Evolutionary conservation across 2,329 filamentous ascomycete genomes (phyloP), one percentile per base, ranked within the genome.

Genomic region (Aaosphaeria arxii): DNA sequence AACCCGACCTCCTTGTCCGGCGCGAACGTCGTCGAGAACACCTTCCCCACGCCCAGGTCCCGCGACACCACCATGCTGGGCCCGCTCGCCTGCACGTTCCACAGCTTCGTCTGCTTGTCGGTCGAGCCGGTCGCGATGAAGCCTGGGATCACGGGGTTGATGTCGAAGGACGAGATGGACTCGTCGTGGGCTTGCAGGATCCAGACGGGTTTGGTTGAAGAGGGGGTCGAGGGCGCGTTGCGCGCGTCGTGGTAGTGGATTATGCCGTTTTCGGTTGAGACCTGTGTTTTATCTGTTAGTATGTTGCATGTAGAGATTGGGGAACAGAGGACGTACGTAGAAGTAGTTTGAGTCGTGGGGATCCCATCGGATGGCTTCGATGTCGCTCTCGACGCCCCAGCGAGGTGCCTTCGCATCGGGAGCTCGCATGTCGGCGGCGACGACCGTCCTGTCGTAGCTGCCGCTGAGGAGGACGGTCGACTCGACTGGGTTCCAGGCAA

Each of bases 401-500:
- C 89, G 82, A 9, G 90, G 86, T 24, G 80, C 84, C 67, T 87
- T 86, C 41, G 88, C 86, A 46, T 91, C 89, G 11, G 92, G 91
- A 24, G 92, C 89, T 56, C 94, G 84, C 92, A 99, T 96, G 68
- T 99, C 94, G 3, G 90, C 88, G n/a, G 89, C 91, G 6, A 96
- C 89, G 7, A 96, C 81, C 3, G 91, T 97, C 55, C 91, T 85
- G 71, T 99, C 94, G 74, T 97, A 99, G 67, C 89, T 95, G 52
- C 94, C 94, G 63, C 87, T 95, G 50, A 99, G 80, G 28, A 99
- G 80, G 17, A 95, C 84, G 0, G 94, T 96, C 3, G 91, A 85
- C 70, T 96, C 89, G 40, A 80, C 82, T 0, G 88, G 82, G 76
- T 97, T 90, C 94, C 95, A 99, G 56, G 92, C 88, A 48, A 99